phyloP scores from a whole-genome alignment of 2,329 filamentous ascomycete genomes.

The Tolypocladium capitatum region DNA sequence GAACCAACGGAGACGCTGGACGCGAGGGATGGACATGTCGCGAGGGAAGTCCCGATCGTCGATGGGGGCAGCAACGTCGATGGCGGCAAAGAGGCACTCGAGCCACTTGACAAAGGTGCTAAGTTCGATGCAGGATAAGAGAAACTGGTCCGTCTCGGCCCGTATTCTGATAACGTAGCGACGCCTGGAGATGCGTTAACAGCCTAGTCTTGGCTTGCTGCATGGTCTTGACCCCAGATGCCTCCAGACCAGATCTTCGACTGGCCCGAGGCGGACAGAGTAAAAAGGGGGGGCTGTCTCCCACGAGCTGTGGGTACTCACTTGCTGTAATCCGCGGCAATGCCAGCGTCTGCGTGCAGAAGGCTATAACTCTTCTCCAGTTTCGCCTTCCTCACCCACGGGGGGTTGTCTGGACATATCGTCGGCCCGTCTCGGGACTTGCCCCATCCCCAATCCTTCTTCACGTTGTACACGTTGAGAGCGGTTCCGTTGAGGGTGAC shows the following conservation, averaged over 20 bases:
- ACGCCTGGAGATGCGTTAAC: conserved; percentile 23
- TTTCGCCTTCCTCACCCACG: conserved; percentile 37
- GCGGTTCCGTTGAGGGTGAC: conserved; percentile 55
- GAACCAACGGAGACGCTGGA: conserved; percentile 38
- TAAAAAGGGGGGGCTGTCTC: neutral
- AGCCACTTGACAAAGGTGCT: conserved; percentile 57
- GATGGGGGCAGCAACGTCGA: conserved; percentile 56
- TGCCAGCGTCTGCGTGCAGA: conserved; percentile 61
- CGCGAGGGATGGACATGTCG: conserved; percentile 48
- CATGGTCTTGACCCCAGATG: neutral
- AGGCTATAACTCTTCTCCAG: conserved; percentile 57
- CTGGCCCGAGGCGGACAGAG: neutral
- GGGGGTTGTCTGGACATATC: conserved; percentile 35
- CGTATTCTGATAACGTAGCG: conserved; percentile 59
- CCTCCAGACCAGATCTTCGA: neutral
- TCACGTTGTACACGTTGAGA: conserved; percentile 50
- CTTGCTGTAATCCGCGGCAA: conserved; percentile 62
- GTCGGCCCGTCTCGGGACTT: conserved; percentile 33
- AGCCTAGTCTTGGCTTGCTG: neutral
- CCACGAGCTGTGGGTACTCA: conserved; percentile 21
- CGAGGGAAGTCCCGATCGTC: conserved; percentile 55
- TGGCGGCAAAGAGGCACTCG: conserved; percentile 56
- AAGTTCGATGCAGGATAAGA: conserved; percentile 52
- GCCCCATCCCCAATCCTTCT: conserved; percentile 41
- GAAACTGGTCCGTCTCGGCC: conserved; percentile 60